Conservation (phyloP, 2,329 filamentous ascomycete species). For the Coniella lustricola region DNA sequence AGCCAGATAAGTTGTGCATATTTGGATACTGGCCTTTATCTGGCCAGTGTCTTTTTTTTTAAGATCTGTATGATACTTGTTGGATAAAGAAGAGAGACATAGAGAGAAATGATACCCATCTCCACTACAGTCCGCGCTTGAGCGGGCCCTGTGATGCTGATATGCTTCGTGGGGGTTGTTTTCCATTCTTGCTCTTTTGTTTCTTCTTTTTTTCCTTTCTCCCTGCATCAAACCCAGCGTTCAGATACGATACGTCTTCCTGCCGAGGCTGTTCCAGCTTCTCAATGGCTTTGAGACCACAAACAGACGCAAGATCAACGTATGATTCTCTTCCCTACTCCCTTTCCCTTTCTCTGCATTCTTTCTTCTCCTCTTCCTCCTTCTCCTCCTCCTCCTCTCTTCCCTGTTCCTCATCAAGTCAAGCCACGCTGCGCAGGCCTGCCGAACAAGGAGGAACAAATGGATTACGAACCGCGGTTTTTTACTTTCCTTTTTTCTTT, state of each 20-base stretch:
- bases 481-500: neutral
- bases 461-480: constrained; percentile 14
- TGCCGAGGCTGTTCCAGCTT: constrained; percentile 30
- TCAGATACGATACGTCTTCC: constrained; percentile 60
- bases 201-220: neutral
- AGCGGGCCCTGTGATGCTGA: neutral
- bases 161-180: no score
- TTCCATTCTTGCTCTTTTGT: neutral
- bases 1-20: constrained; percentile 2
- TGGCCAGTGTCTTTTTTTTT: no score
- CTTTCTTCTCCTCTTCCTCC: no score
- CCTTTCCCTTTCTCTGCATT: no score
- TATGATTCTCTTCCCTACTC: constrained; percentile 5
- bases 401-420: neutral
- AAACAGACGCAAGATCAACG: constrained; percentile 52
- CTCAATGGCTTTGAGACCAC: constrained; percentile 51
- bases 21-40: no score
- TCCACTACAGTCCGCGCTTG: constrained; percentile 1
- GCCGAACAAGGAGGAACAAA: no score
- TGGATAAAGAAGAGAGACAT: neutral
- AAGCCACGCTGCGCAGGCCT: no score
- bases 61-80: constrained; percentile 5
- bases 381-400: no score
- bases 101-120: constrained; percentile 17
- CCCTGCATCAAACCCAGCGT: constrained; percentile 33